Evolutionary conservation across 257 asterid genomes (phyloP).

Genomic region (Echites panduratus): DNA sequence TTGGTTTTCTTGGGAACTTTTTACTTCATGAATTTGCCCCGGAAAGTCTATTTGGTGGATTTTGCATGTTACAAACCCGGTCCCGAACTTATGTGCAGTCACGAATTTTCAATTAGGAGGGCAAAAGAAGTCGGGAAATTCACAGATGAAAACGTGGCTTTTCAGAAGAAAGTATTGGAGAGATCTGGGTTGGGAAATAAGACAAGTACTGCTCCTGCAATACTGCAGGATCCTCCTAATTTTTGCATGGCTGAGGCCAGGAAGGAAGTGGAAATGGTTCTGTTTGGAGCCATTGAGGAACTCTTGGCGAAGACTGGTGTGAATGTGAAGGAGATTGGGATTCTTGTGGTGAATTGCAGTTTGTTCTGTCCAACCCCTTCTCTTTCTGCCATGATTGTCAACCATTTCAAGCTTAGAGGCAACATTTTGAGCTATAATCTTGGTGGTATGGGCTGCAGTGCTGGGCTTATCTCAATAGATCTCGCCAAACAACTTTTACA

Average conservation of each 20-base stretch:
- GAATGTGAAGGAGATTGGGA: conserved; percentile 60
- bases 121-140: conserved; percentile 26
- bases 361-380: conserved; percentile 74
- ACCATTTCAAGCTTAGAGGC: conserved; percentile 67
- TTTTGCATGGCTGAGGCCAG: conserved; percentile 55
- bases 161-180: conserved; percentile 48
- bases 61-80: conserved; percentile 59
- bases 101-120: conserved; percentile 35
- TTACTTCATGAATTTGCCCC: conserved; percentile 49
- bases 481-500: conserved; percentile 78
- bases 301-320: conserved; percentile 58
- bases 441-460: conserved; percentile 93
- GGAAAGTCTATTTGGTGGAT: conserved; percentile 44
- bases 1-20: conserved; percentile 39
- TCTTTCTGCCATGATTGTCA: conserved; percentile 64
- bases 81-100: conserved; percentile 28
- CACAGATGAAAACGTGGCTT: conserved; percentile 36
- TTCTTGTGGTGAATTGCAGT: conserved; percentile 69
- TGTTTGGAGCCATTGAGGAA: conserved; percentile 72
- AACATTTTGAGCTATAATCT: conserved; percentile 68
- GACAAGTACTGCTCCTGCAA: too few species aligned
- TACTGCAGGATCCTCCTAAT: conserved; percentile 40
- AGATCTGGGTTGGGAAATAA: conserved; percentile 63
- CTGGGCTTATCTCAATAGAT: conserved; percentile 72
- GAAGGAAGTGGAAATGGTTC: conserved; percentile 63